Evolutionary conservation across 2,329 filamentous ascomycete species (phyloP).

Genomic region (Xylariaceae sp.): DNA sequence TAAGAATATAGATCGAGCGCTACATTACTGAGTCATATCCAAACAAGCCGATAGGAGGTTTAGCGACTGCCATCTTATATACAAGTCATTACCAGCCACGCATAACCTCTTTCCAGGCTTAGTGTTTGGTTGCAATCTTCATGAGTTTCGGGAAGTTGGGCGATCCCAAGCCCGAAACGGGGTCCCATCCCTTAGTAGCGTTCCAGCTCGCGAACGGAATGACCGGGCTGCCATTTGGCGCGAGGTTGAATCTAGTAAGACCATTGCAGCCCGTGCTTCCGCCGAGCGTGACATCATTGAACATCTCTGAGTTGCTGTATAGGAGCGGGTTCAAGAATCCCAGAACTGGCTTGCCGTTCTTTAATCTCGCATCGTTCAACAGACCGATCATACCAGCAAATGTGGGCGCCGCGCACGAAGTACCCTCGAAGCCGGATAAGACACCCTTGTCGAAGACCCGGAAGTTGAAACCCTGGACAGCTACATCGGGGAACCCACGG

Average conservation of each 20-base stretch:
- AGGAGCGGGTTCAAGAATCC: constrained; percentile 50
- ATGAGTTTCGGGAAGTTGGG: constrained; percentile 27
- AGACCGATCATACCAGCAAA: constrained; percentile 53
- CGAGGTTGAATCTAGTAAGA: constrained; percentile 23
- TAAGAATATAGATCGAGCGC: too few relatives aligned
- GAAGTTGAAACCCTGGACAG: constrained; percentile 43
- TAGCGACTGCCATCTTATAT: too few relatives aligned
- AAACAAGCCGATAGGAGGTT: too few relatives aligned
- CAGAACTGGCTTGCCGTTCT: constrained; percentile 40
- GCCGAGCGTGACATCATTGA: constrained; percentile 36
- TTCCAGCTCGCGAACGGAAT: constrained; percentile 24
- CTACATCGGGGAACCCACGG: constrained; percentile 50
- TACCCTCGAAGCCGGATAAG: constrained; percentile 28
- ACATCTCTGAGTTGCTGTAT: constrained; percentile 31
- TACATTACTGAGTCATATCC: too few relatives aligned
- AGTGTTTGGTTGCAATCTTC: constrained; percentile 13
- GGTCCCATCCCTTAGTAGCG: constrained; percentile 35
- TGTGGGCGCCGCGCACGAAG: constrained; percentile 48
- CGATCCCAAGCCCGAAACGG: constrained; percentile 34
- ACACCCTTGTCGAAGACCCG: constrained; percentile 38
- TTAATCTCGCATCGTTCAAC: constrained; percentile 51
- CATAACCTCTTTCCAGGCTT: background rate
- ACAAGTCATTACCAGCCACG: too few relatives aligned
- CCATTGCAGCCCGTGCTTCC: constrained; percentile 27
- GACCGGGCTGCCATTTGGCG: constrained; percentile 23